Evolutionary conservation across 208 protist species (phyloP).

Genomic region (Leptomonas pyrrhocoris): DNA sequence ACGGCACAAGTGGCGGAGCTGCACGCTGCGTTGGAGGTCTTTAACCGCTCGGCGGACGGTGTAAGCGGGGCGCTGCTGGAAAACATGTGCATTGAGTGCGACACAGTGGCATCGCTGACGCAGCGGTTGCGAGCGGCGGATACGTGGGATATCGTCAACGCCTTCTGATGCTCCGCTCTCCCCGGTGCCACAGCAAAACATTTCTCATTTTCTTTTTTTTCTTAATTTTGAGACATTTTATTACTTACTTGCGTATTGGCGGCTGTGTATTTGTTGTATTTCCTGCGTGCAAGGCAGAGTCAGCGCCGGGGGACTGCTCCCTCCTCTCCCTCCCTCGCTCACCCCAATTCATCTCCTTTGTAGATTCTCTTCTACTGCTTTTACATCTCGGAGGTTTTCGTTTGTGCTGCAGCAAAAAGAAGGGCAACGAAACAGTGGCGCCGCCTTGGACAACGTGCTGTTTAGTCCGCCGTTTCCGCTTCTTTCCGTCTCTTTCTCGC

Average conservation of each 20-base stretch:
- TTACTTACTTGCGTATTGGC: not conserved
- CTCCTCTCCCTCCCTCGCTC: too few relatives aligned
- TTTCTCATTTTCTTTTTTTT: slow-evolving; percentile 3
- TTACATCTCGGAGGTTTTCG: too few relatives aligned
- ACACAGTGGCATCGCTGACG: slow-evolving; percentile 42
- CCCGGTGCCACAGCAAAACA: not conserved
- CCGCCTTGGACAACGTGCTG: too few relatives aligned
- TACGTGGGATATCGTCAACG: slow-evolving; percentile 22
- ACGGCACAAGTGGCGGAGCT: slow-evolving; percentile 12
- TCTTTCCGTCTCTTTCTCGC: too few relatives aligned
- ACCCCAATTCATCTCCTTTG: too few relatives aligned
- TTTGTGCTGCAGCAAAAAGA: too few relatives aligned
- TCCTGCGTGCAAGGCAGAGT: too few relatives aligned
- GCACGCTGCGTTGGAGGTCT: slow-evolving; percentile 16
- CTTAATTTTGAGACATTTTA: slow-evolving; percentile 11
- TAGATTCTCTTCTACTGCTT: too few relatives aligned
- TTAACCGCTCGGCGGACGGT: slow-evolving; percentile 8
- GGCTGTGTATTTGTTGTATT: not conserved
- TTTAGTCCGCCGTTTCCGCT: too few relatives aligned
- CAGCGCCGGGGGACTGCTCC: too few relatives aligned
- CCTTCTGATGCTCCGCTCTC: slow-evolving; percentile 30
- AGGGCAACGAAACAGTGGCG: too few relatives aligned
- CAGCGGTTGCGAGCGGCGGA: slow-evolving; percentile 22
- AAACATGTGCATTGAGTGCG: slow-evolving; percentile 55
- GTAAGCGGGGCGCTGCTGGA: slow-evolving; percentile 55